Evolutionary conservation across 805 yeast species (phyloP), one percentile per base, ranked within the genome.

Genomic region (Aciculoconidium aculeatum): DNA sequence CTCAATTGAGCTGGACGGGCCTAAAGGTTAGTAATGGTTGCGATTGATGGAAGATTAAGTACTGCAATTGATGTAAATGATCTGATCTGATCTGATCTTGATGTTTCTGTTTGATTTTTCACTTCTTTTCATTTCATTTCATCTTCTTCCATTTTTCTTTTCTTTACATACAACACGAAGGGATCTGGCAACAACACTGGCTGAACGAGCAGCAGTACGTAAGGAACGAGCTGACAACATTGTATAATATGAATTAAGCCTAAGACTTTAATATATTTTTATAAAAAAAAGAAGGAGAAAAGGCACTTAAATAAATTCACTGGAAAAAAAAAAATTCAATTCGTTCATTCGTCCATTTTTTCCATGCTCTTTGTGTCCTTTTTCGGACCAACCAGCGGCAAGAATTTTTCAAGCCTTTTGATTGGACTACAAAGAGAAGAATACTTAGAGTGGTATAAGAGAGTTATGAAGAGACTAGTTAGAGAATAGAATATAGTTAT

Each of bases 221-320:
- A 80, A 71, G 67, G 77, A 75, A 75, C 92, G 86, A 60, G 78
- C 75, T 55, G 88, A 79, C 72, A 82, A 80, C 92, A 82, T 81
- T 58, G 48, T 66, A 41, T 28, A 36, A 30, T 36, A 30, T 28
- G 27, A 35, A 31, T 32, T 27, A 27, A 28, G 23, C 34, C 30
- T 34, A 22, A 33, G 17, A 27, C 35, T 40, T 34, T 31, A 27
- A 33, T 38, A 33, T 36, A 34, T 35, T 37, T 30, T 32, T 30
- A 33, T 23, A 28, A 32, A 28, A 30, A 25, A 33, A 31, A 29
- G 26, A 33, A 15, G 21, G 32, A 24, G 28, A 28, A 36, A 32
- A 27, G 32, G 32, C 31, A 26, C 14, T 23, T 27, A 21, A 27
- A 28, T 32, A 30, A 30, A 25, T 30, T 23, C 38, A 28, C 27